Evolutionary conservation across 768 basidiomycete species (phyloP).

Genomic region (Kwoniella botswanensis): DNA sequence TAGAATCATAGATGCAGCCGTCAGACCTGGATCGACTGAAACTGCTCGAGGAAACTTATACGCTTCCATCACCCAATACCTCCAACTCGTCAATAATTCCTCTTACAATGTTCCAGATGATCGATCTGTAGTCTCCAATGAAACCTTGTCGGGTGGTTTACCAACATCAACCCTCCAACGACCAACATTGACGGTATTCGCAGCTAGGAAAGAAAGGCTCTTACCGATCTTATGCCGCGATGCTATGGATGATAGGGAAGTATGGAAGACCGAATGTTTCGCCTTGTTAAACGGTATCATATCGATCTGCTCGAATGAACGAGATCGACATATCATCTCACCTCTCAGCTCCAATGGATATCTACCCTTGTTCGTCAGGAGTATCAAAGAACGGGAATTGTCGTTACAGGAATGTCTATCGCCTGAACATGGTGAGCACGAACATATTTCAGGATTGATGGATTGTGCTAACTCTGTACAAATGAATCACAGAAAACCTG

Average conservation of each 20-base stretch:
- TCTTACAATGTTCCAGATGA: conserved; percentile 29
- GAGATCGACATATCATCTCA: conserved; percentile 68
- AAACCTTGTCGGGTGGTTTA: conserved; percentile 58
- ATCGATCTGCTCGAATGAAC: conserved; percentile 72
- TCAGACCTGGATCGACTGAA: conserved; percentile 78
- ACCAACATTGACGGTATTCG: conserved; percentile 72
- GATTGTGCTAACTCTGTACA: too few species aligned
- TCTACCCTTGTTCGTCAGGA: conserved; percentile 77
- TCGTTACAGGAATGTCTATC: conserved; percentile 76
- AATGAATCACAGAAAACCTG: conserved; percentile 69
- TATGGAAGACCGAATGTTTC: conserved; percentile 96
- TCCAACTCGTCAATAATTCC: conserved; percentile 68
- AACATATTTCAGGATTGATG: neutral
- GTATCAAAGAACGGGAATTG: conserved; percentile 80
- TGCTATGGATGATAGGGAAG: conserved; percentile 90
- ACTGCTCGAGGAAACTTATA: conserved; percentile 94
- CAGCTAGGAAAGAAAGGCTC: conserved; percentile 72
- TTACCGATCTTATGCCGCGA: conserved; percentile 79
- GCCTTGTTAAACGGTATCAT: conserved; percentile 83
- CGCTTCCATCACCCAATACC: conserved; percentile 83
- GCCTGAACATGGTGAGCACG: conserved; percentile 80
- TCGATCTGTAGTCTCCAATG: conserved; percentile 37
- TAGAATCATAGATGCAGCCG: conserved; percentile 73
- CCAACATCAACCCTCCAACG: conserved; percentile 59
- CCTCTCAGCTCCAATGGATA: conserved; percentile 73